Base-by-base conservation (phyloP, 192 early-diverging fungal genomes). In the Gigaspora rosea region DNA sequence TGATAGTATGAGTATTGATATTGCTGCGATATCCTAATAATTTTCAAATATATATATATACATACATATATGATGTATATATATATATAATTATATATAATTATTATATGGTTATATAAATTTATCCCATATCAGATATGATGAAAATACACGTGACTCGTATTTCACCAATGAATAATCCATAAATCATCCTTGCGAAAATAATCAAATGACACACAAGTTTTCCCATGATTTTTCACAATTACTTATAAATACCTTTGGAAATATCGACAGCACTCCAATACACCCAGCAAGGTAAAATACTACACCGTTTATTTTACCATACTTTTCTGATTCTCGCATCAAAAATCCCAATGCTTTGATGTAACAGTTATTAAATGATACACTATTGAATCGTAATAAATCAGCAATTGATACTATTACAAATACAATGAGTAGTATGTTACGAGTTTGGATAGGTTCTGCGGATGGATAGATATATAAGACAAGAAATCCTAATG, bases 1-100 rank as follows among this genome's bases (percentile, higher is more conserved):
- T 12, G 83, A 82, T 32, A 86, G 58, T 54, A 82, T 84, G 18
- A 86, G 59, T 54, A 86, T 86, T 35, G 85, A 84, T 20, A 86
- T 41, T 9, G 83, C 64, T 13, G 79, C 83, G 65, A 86, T 81
- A 48, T 86, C 85, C 56, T 79, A 68, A 49, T 47, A 61, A 41
- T 41, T 41, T 41, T 7, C 41, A 41, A 27, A 27, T n/a, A n/a
- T n/a, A 27, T 27, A 27, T 27, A 27, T 27, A 27, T 27, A 27
- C 1, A 27, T 27, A 27, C 27, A 27, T 27, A 27, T 27, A 27
- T 27, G 27, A 27, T 27, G 1, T 27, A 27, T 27, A 27, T n/a
- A n/a, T n/a, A n/a, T n/a, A n/a, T n/a, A n/a, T n/a, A n/a, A n/a
- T n/a, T n/a, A n/a, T n/a, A n/a, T n/a, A n/a, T n/a, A 27, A 27